Evolutionary conservation across 805 yeast genomes (phyloP), one percentile per base, ranked within the genome.

Genomic region (Wickerhamiella parazyma): DNA sequence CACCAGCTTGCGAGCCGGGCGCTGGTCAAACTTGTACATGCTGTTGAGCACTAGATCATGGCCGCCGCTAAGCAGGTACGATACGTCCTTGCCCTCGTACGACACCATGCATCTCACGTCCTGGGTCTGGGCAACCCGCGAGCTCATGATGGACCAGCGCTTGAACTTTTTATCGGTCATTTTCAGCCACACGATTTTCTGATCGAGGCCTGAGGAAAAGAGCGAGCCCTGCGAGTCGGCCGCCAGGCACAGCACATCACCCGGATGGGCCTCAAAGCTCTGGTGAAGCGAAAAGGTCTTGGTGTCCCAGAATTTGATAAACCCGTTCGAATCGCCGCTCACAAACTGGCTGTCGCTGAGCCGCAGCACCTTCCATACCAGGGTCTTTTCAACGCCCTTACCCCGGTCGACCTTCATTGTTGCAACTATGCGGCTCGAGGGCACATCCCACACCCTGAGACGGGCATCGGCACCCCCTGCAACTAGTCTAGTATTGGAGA

Each of bases 381-480:
- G 67, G 3, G 97, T 86, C 43, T 91, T 76, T 58, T 83, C 95
- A 28, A 34, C 55, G 26, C 73, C 73, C 55, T 79, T 78, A 18
- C 89, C 73, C 60, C 83, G 85, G 61, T 91, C 99, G 9, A 91
- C 96, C 56, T 85, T 78, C 83, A 91, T 77, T 2, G 94, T 79
- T 19, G 82, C 76, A 14, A 81, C 51, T n/a, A 89, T 62, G 53
- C 93, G 70, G 17, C 91, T 86, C 12, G 68, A 60, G 16, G 61
- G 58, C 17, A 67, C 62, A 12, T 72, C 64, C 96, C 97, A 91
- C 37, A 81, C 76, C 57, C 95, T 74, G 29, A 91, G 71, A 56
- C 83, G 73, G 18, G 95, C 98, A 61, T 91, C 97, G 1, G 95
- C 83, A 61, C 97, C 91, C 10, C 98, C 98, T 40, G 95, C 96